Evolutionary conservation across 768 basidiomycete species (phyloP).

Genomic region (Suillus ampliporus): DNA sequence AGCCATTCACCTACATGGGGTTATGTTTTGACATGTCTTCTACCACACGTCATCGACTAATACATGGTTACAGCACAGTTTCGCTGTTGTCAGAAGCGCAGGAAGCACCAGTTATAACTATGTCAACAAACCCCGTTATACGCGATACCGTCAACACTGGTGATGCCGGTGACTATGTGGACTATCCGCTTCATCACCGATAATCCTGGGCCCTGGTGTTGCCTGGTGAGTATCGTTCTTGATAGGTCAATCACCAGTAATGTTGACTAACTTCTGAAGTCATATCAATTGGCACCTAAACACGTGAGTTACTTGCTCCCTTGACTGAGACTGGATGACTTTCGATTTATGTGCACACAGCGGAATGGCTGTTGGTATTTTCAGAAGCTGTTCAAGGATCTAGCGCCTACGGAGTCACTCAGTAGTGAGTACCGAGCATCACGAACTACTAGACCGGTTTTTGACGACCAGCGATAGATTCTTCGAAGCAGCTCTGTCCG

Average conservation of each 20-base stretch:
- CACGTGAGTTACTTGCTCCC: not conserved
- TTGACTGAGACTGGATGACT: not conserved
- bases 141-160: too few relatives aligned
- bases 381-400: not conserved
- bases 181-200: not conserved
- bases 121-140: too few relatives aligned
- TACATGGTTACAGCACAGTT: not conserved
- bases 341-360: not conserved
- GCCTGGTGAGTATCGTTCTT: not conserved
- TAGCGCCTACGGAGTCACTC: not conserved
- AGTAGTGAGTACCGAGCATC: not conserved
- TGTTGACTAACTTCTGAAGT: not conserved
- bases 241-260: not conserved
- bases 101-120: too few relatives aligned
- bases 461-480: not conserved
- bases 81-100: too few relatives aligned
- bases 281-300: conserved; percentile 4
- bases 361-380: conserved; percentile 1
- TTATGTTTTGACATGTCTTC: conserved; percentile 3
- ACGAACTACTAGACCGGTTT: not conserved
- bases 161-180: too few relatives aligned
- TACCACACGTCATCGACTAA: not conserved
- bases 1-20: conserved; percentile 25
- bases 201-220: conserved; percentile 8
- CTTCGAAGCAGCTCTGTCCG: conserved; percentile 2